Evolutionary conservation across 2,329 filamentous ascomycete species (phyloP).

Genomic region (Fusarium succisae): DNA sequence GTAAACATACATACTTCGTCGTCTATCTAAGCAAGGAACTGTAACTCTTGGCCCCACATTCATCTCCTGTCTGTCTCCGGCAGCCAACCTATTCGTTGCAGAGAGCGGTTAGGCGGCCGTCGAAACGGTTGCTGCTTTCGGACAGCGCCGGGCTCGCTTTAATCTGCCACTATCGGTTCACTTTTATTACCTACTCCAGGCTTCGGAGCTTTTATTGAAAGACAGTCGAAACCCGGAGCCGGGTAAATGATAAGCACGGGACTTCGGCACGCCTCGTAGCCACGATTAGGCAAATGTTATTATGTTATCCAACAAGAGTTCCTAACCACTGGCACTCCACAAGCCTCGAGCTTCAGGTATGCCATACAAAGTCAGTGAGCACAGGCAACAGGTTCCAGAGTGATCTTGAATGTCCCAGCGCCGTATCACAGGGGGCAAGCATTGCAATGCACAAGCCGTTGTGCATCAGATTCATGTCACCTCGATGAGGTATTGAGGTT

Average conservation of each 20-base stretch:
- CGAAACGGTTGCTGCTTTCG: constrained; percentile 40
- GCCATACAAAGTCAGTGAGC: neutral
- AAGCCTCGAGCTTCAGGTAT: neutral
- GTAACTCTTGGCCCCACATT: constrained; percentile 3
- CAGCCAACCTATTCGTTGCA: neutral
- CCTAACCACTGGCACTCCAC: neutral
- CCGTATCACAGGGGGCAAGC: constrained; percentile 17
- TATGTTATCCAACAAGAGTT: neutral
- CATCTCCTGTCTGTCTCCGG: constrained; percentile 3
- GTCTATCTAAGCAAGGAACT: neutral
- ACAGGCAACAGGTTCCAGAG: neutral
- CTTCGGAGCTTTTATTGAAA: neutral
- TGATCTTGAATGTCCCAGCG: neutral
- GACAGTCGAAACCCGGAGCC: neutral
- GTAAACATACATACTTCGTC: neutral
- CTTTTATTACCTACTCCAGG: constrained; percentile 8
- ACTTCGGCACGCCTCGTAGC: constrained; percentile 20
- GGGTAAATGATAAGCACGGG: constrained; percentile 21
- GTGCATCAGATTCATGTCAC: constrained; percentile 28
- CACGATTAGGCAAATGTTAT: neutral
- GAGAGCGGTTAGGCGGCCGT: constrained; percentile 7
- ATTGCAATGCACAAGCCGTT: constrained; percentile 20
- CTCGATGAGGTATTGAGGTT: constrained; percentile 37
- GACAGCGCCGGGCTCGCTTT: neutral
- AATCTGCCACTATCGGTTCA: constrained; percentile 5